Conservation (phyloP, 2,329 filamentous ascomycete genomes). For the Didymella keratinophila region DNA sequence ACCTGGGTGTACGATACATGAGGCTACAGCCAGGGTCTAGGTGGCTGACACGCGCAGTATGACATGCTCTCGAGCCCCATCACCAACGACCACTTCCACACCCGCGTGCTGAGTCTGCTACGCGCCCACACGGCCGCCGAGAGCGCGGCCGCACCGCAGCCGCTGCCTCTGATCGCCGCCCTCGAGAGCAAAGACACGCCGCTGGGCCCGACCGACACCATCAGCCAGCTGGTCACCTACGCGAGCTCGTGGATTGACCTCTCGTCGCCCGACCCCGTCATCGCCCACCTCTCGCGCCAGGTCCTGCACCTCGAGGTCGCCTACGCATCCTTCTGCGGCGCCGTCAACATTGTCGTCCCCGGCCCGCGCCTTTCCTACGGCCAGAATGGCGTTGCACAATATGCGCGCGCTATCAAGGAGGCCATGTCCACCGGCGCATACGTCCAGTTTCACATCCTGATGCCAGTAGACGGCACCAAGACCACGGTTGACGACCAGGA, state of each 20-base stretch:
- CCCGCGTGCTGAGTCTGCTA: slow-evolving; percentile 70
- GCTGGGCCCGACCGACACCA: slow-evolving; percentile 71
- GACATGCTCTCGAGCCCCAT: slow-evolving; percentile 80
- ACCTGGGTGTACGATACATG: slow-evolving; percentile 57
- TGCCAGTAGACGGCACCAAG: slow-evolving; percentile 80
- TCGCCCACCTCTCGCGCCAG: slow-evolving; percentile 87
- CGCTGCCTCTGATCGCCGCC: slow-evolving; percentile 62
- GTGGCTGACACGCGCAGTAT: slow-evolving; percentile 63
- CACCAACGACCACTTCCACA: slow-evolving; percentile 76
- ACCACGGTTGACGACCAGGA: slow-evolving; percentile 63
- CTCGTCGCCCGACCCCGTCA: slow-evolving; percentile 79
- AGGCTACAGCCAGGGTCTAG: no score
- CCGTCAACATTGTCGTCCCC: slow-evolving; percentile 81
- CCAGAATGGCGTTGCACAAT: slow-evolving; percentile 70
- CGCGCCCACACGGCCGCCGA: slow-evolving; percentile 62
- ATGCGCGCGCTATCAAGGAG: slow-evolving; percentile 84
- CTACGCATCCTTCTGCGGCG: slow-evolving; percentile 94
- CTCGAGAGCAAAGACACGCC: slow-evolving; percentile 82
- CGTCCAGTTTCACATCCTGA: slow-evolving; percentile 79
- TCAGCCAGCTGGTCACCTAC: slow-evolving; percentile 78
- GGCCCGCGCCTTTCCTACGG: slow-evolving; percentile 74
- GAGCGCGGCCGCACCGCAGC: slow-evolving; percentile 54
- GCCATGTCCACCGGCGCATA: slow-evolving; percentile 77
- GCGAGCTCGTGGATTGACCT: slow-evolving; percentile 95
- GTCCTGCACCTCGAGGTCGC: slow-evolving; percentile 89